Conservation (phyloP, 345 rosid species). For the Psidium friedrichsthalianum region DNA sequence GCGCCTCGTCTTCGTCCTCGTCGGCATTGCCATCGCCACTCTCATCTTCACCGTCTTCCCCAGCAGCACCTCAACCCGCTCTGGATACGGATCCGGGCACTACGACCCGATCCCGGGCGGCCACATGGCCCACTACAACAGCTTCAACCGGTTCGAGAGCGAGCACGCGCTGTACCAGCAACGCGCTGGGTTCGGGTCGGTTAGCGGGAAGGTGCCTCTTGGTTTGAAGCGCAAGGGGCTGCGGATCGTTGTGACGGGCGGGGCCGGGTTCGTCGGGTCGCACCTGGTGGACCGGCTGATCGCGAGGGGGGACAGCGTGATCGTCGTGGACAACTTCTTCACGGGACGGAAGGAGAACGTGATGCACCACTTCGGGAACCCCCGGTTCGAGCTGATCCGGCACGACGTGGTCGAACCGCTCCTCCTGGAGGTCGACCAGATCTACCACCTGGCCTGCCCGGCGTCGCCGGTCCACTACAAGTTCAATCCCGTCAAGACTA, state of each 20-base stretch:
- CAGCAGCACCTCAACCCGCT: neutral
- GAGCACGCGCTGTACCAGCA: slow-evolving; percentile 16
- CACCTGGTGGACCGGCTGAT: slow-evolving; percentile 94
- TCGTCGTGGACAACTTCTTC: slow-evolving; percentile 97
- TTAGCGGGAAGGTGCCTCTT: slow-evolving; percentile 70
- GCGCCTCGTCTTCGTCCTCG: slow-evolving; percentile 74
- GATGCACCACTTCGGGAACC: slow-evolving; percentile 94
- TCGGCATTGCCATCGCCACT: slow-evolving; percentile 85
- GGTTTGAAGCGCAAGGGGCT: slow-evolving; percentile 75
- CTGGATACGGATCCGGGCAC: neutral
- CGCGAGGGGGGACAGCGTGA: slow-evolving; percentile 87
- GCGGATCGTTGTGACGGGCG: slow-evolving; percentile 89
- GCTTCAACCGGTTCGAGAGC: neutral
- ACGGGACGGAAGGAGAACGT: slow-evolving; percentile 94
- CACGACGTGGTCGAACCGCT: slow-evolving; percentile 97
- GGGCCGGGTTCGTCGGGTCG: slow-evolving; percentile 99
- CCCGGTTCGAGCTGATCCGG: slow-evolving; percentile 80
- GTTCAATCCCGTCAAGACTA: slow-evolving; percentile 94
- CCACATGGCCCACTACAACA: slow-evolving; percentile 7
- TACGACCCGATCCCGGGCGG: slow-evolving; percentile 18
- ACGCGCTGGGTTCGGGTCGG: slow-evolving; percentile 21
- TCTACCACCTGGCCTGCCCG: slow-evolving; percentile 97
- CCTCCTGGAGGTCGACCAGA: slow-evolving; percentile 94
- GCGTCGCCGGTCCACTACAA: slow-evolving; percentile 99
- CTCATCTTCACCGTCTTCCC: slow-evolving; percentile 54